Percentiles rank a stretch among this genome's conserved stretches.
These are phyloP conservation scores for Acer yangbiense DNA, from an alignment of 345 rosid genomes.

Conservation along the genomic window DNA sequence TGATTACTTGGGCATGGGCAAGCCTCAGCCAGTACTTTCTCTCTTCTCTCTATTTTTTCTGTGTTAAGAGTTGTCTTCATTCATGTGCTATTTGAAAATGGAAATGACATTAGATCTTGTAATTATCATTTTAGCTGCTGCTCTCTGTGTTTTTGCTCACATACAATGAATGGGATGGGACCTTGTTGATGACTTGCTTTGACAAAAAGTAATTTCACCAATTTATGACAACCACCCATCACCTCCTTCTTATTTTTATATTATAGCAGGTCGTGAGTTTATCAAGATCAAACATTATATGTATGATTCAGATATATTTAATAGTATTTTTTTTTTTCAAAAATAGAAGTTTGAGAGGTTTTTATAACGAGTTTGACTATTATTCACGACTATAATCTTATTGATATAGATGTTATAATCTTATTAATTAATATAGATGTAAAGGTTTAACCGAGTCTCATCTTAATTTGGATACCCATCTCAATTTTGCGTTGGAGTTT, in stretches of 20 bases:
- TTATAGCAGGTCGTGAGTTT: no score
- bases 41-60: not conserved
- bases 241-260: no score
- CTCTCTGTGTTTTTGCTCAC: not conserved
- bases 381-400: no score
- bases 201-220: not conserved
- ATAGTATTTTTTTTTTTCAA: not conserved
- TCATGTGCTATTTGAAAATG: constrained; percentile 3
- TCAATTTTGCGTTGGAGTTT: no score
- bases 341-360: not conserved
- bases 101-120: constrained; percentile 1
- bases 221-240: not conserved
- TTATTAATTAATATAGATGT: no score
- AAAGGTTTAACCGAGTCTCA: no score
- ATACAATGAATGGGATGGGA: not conserved
- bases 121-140: not conserved
- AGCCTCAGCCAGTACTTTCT: constrained; percentile 16
- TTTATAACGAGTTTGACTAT: no score
- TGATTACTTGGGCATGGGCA: constrained; percentile 12
- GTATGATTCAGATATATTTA: no score
- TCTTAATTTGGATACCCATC: no score
- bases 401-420: no score
- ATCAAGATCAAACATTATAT: no score
- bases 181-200: not conserved
- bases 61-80: constrained; percentile 1